These are phyloP conservation scores for Trichoderma gracile DNA, from an alignment of 2,329 filamentous ascomycete genomes.

Conservation along the genomic window DNA sequence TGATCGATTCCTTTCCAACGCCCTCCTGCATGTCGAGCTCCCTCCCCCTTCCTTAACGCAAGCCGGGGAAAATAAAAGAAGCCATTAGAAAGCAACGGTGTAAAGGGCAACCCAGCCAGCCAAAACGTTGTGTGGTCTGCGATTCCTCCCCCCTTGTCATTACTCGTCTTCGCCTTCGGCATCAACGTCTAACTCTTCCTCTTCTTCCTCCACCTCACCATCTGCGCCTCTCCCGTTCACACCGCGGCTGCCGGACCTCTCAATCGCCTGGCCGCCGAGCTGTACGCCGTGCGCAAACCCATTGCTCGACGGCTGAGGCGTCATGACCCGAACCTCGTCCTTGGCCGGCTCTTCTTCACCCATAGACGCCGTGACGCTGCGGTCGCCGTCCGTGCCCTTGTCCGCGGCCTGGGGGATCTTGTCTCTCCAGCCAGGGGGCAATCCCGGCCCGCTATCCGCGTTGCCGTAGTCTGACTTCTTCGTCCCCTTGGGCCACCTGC, in stretches of 20 bases:
- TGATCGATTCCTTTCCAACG: no score
- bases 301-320: slow-evolving; percentile 31
- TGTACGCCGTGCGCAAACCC: slow-evolving; percentile 28
- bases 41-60: not conserved
- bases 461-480: slow-evolving; percentile 70
- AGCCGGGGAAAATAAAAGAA: not conserved
- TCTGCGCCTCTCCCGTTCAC: not conserved
- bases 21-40: not conserved
- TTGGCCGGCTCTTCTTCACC: slow-evolving; percentile 34
- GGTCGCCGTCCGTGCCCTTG: not conserved
- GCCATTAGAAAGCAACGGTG: not conserved
- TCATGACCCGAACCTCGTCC: slow-evolving; percentile 40
- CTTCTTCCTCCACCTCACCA: slow-evolving; percentile 16
- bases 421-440: slow-evolving; percentile 59
- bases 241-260: not conserved
- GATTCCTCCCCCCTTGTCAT: slow-evolving; percentile 24
- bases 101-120: slow-evolving; percentile 29
- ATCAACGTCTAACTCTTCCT: slow-evolving; percentile 35
- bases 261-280: slow-evolving; percentile 27
- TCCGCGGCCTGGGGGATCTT: slow-evolving; percentile 28
- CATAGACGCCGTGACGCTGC: not conserved
- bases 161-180: slow-evolving; percentile 41
- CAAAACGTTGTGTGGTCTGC: slow-evolving; percentile 29
- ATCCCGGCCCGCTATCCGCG: slow-evolving; percentile 63
- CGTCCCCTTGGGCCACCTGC: slow-evolving; percentile 67